Evolutionary conservation across 148 eudicot genomes (phyloP).

Genomic region (Fagopyrum tataricum): DNA sequence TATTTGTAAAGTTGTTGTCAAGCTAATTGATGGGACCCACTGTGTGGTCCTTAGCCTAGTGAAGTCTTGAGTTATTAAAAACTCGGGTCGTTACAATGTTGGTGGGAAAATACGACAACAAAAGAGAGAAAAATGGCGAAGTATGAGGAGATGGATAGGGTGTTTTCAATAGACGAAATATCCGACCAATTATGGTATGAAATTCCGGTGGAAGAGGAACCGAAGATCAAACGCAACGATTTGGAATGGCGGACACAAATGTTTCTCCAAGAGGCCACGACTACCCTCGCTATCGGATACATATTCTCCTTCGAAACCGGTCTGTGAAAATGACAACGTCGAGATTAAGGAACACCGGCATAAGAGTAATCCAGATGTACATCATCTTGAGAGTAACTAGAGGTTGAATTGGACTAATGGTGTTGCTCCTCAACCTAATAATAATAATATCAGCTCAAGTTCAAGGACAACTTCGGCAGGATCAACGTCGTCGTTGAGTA

Average conservation of each 20-base stretch:
- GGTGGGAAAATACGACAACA: too few relatives aligned
- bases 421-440: not conserved
- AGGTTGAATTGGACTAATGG: not conserved
- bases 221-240: conserved; percentile 16
- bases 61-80: too few relatives aligned
- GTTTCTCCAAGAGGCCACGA: conserved; percentile 15
- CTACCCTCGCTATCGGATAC: not conserved
- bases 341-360: conserved; percentile 14
- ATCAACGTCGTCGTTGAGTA: conserved; percentile 16
- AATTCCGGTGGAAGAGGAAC: not conserved
- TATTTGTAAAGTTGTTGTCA: too few relatives aligned
- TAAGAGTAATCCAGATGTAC: not conserved
- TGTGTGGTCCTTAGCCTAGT: too few relatives aligned
- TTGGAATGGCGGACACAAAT: conserved; percentile 16
- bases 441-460: too few relatives aligned
- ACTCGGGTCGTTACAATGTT: too few relatives aligned
- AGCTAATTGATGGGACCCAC: too few relatives aligned
- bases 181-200: too few relatives aligned
- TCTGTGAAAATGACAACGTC: not conserved
- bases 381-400: not conserved
- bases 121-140: too few relatives aligned
- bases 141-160: too few relatives aligned
- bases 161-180: too few relatives aligned
- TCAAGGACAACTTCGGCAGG: not conserved
- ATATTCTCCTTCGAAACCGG: not conserved